Percentiles rank a stretch among this genome's conserved stretches.
Conservation (phyloP, 2,329 filamentous ascomycete genomes). For the Phoma sp. region DNA sequence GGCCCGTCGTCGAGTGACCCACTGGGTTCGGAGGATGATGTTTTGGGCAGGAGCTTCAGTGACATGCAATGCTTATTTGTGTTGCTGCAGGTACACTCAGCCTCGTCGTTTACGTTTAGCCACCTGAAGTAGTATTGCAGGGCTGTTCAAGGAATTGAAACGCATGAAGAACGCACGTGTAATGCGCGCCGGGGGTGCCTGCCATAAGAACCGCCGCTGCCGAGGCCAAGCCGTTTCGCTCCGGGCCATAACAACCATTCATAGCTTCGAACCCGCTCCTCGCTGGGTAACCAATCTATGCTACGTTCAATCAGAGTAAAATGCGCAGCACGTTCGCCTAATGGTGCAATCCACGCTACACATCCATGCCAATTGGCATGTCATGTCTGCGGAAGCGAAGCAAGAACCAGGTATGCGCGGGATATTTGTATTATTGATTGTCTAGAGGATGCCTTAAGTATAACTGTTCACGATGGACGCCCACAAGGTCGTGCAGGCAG, state of each 20-base stretch:
- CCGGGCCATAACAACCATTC: slow-evolving; percentile 32
- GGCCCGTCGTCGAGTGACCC: slow-evolving; percentile 6
- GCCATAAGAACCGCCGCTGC: slow-evolving; percentile 27
- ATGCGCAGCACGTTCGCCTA: slow-evolving; percentile 26
- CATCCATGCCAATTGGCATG: slow-evolving; percentile 1
- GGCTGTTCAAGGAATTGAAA: slow-evolving; percentile 18
- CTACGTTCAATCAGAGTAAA: slow-evolving; percentile 34
- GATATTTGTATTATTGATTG: slow-evolving; percentile 1
- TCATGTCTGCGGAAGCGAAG: slow-evolving; percentile 5
- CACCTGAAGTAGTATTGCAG: background rate
- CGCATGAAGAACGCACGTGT: slow-evolving; percentile 23
- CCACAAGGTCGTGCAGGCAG: background rate
- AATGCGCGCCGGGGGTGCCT: slow-evolving; percentile 20
- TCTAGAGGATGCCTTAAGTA: slow-evolving; percentile 10
- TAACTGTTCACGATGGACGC: slow-evolving; percentile 6
- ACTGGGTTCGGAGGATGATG: background rate
- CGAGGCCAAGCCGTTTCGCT: slow-evolving; percentile 23
- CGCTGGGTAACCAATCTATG: slow-evolving; percentile 31
- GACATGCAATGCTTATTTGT: background rate
- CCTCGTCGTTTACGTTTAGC: background rate
- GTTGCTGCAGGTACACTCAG: slow-evolving; percentile 11
- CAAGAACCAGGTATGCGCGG: slow-evolving; percentile 3
- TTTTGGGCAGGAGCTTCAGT: slow-evolving; percentile 5
- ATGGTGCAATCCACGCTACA: slow-evolving; percentile 9
- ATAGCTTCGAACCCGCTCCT: slow-evolving; percentile 26